A percentile compares a stretch with the other conserved stretches of the same genome.
These are phyloP conservation scores for Eucalyptus rudis DNA, from an alignment of 345 rosid species.

Conservation along the genomic window DNA sequence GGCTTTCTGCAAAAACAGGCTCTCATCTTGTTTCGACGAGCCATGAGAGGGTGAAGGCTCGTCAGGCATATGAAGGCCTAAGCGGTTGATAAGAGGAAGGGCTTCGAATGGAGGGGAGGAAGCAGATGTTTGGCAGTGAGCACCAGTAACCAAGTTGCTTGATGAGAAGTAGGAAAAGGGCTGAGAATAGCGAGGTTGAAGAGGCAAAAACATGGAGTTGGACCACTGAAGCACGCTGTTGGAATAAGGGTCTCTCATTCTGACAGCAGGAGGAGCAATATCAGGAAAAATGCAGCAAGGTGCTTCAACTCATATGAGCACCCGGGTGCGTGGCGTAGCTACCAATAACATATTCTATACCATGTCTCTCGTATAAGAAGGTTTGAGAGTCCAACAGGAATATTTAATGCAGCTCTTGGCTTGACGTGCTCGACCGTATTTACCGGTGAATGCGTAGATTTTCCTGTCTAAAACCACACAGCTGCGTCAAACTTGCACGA, in stretches of 20 bases:
- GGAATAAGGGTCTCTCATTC: not conserved
- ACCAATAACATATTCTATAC: not conserved
- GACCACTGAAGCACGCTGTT: not conserved
- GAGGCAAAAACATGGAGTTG: not conserved
- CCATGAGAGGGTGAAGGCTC: not conserved
- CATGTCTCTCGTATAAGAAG: not conserved
- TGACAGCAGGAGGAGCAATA: not conserved
- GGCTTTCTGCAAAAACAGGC: constrained; percentile 5
- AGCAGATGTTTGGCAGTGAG: not conserved
- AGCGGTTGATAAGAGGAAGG: constrained; percentile 26
- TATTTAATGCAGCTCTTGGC: not conserved
- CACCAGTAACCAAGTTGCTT: not conserved
- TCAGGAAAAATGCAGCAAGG: not conserved
- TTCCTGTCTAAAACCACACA: not conserved
- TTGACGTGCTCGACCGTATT: not conserved
- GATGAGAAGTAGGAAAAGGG: not conserved
- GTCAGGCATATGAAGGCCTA: constrained; percentile 1
- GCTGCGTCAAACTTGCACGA: not conserved
- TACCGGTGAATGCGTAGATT: not conserved
- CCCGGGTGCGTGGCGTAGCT: not conserved
- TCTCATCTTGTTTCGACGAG: constrained; percentile 1
- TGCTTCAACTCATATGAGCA: not conserved
- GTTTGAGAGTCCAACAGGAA: not conserved
- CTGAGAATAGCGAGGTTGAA: not conserved
- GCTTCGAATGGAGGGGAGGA: constrained; percentile 5